Evolutionary conservation across 108 stramenopile species (phyloP).

Genomic region (Aureococcus anophagefferens): DNA sequence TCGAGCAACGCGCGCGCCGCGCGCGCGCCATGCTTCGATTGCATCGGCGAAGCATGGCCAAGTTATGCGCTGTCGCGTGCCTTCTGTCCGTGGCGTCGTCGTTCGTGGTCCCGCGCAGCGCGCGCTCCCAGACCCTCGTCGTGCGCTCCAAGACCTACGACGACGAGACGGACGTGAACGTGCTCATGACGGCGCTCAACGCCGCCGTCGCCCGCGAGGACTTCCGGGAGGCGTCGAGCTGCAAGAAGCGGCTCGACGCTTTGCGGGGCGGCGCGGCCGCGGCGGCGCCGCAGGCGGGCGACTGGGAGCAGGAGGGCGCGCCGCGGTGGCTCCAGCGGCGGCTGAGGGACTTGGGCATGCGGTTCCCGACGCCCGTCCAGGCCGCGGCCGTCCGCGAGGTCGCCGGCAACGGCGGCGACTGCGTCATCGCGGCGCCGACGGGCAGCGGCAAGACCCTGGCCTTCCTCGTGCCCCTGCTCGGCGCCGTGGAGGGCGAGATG

Average conservation of each 20-base stretch:
- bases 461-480: constrained; percentile 52
- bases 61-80: no score
- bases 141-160: no score
- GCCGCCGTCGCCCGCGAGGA: neutral
- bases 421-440: constrained; percentile 57
- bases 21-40: no score
- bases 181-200: neutral
- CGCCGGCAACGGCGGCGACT: constrained; percentile 38
- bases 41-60: no score
- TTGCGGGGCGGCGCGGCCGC: no score
- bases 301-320: neutral
- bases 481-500: neutral
- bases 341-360: neutral
- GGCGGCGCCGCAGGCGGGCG: neutral
- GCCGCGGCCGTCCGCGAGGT: constrained; percentile 36
- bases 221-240: neutral
- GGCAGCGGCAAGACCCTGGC: constrained; percentile 65
- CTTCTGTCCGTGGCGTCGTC: no score
- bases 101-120: no score
- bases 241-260: neutral
- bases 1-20: no score
- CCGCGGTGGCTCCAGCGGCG: neutral
- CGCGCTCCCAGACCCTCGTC: no score
- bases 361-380: constrained; percentile 53
- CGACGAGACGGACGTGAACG: neutral